Percentiles rank a stretch among this genome's conserved stretches.
phyloP scores from a whole-genome alignment of 768 basidiomycete species.

The Coprinopsis cinerea region DNA sequence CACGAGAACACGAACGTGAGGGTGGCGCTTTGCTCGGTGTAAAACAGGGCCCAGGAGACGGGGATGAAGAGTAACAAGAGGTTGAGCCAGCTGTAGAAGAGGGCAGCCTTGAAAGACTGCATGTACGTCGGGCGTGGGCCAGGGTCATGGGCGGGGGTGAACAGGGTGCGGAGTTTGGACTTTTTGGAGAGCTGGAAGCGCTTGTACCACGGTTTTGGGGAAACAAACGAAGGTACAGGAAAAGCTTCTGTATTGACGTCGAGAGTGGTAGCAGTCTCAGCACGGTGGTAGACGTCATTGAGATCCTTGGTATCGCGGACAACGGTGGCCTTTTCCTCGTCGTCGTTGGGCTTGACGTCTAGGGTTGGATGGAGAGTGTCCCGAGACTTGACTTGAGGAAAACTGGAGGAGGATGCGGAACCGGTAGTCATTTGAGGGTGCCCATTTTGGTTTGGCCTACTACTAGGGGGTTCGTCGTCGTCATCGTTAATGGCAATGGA shows the following conservation, averaged over 20 bases:
- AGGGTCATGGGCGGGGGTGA: constrained; percentile 25
- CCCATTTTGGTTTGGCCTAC: constrained; percentile 1
- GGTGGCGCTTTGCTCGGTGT: constrained; percentile 38
- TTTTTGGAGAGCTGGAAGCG: constrained; percentile 8
- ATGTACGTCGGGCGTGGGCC: constrained; percentile 32
- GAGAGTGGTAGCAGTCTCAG: constrained; percentile 7
- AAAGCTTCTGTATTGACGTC: constrained; percentile 5
- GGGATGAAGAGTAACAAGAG: constrained; percentile 44
- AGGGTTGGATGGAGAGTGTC: constrained; percentile 8
- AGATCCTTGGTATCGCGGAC: constrained; percentile 10
- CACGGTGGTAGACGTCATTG: constrained; percentile 8
- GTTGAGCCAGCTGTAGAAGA: constrained; percentile 35
- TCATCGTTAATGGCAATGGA: background rate
- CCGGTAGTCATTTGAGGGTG: constrained; percentile 23
- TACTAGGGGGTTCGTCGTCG: constrained; percentile 6
- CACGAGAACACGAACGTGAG: constrained; percentile 43
- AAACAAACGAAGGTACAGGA: background rate
- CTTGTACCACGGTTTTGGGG: background rate
- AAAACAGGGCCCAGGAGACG: constrained; percentile 44
- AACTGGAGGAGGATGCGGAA: background rate
- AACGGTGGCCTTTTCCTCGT: constrained; percentile 6
- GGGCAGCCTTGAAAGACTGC: constrained; percentile 24
- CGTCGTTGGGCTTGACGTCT: constrained; percentile 11
- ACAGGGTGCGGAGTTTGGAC: constrained; percentile 24
- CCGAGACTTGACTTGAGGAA: constrained; percentile 9